A percentile compares a stretch with the other conserved stretches of the same genome.
phyloP scores from a whole-genome alignment of 768 basidiomycete genomes.

The Pleurotus pulmonarius region DNA sequence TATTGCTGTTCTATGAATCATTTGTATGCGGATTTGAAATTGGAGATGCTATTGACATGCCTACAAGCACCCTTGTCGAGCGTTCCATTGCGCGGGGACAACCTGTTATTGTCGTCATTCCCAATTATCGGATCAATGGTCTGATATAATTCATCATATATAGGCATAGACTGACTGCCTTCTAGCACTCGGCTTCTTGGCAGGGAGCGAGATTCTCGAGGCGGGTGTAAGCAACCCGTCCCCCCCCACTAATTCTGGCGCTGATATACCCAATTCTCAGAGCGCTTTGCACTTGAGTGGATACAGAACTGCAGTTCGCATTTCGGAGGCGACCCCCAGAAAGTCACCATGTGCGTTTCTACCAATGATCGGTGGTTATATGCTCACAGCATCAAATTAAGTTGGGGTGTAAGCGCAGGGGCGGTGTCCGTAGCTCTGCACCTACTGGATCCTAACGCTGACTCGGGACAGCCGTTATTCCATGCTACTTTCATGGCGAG shows the following conservation, averaged over 20 bases:
- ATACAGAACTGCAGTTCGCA: constrained; percentile 45
- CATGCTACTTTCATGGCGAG: constrained; percentile 35
- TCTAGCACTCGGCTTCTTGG: constrained; percentile 35
- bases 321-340: constrained; percentile 50
- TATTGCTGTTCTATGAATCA: not conserved
- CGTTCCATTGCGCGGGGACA: constrained; percentile 24
- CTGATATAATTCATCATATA: constrained; percentile 7
- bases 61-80: constrained; percentile 23
- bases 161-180: not conserved
- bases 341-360: constrained; percentile 36
- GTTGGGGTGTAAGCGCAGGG: constrained; percentile 45
- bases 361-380: not conserved
- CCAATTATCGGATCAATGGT: constrained; percentile 37
- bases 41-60: constrained; percentile 20
- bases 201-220: constrained; percentile 31
- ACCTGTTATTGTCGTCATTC: constrained; percentile 34
- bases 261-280: constrained; percentile 15
- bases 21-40: constrained; percentile 28
- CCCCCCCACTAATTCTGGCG: not conserved
- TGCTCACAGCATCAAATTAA: constrained; percentile 2
- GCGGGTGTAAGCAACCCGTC: constrained; percentile 35
- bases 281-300: constrained; percentile 48
- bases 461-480: constrained; percentile 22
- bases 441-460: constrained; percentile 28
- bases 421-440: constrained; percentile 39